Evolutionary conservation across 2,329 filamentous ascomycete species (phyloP).

Genomic region (Helotiales sp.): DNA sequence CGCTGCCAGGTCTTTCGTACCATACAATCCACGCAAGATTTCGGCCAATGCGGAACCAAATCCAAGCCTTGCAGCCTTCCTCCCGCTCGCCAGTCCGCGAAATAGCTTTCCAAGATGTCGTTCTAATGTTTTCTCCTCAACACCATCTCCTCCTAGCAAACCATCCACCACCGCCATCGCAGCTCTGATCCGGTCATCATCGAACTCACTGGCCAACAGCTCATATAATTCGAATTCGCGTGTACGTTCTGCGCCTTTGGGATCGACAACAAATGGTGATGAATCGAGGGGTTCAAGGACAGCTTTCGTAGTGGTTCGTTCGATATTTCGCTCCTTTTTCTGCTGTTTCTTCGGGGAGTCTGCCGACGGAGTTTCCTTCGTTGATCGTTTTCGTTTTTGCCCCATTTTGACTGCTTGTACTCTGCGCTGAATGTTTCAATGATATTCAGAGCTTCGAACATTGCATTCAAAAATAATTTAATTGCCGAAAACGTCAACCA

Average conservation of each 20-base stretch:
- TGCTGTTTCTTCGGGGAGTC: slow-evolving; percentile 31
- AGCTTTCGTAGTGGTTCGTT: slow-evolving; percentile 15
- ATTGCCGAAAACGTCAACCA: too few species aligned
- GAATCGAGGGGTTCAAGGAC: slow-evolving; percentile 23
- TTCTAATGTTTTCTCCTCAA: slow-evolving; percentile 52
- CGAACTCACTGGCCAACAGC: slow-evolving; percentile 59
- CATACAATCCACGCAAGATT: slow-evolving; percentile 70
- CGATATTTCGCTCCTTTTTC: slow-evolving; percentile 18
- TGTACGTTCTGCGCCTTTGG: slow-evolving; percentile 53
- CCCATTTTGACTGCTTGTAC: slow-evolving; percentile 36
- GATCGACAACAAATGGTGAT: slow-evolving; percentile 51
- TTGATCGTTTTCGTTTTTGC: slow-evolving; percentile 44
- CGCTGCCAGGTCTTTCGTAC: slow-evolving; percentile 43
- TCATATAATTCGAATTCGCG: slow-evolving; percentile 62
- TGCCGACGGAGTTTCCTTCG: slow-evolving; percentile 23
- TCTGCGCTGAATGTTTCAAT: background rate
- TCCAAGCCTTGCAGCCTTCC: slow-evolving; percentile 84
- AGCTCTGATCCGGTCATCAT: slow-evolving; percentile 54
- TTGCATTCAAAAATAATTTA: background rate
- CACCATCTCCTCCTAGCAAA: slow-evolving; percentile 50
- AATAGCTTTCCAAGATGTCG: slow-evolving; percentile 71
- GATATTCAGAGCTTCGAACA: background rate
- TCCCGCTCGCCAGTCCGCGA: slow-evolving; percentile 83
- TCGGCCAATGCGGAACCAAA: slow-evolving; percentile 90
- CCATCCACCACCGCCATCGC: slow-evolving; percentile 59